Conservation (phyloP, 2,329 filamentous ascomycete species). For the Pestalotiopsis sp. region DNA sequence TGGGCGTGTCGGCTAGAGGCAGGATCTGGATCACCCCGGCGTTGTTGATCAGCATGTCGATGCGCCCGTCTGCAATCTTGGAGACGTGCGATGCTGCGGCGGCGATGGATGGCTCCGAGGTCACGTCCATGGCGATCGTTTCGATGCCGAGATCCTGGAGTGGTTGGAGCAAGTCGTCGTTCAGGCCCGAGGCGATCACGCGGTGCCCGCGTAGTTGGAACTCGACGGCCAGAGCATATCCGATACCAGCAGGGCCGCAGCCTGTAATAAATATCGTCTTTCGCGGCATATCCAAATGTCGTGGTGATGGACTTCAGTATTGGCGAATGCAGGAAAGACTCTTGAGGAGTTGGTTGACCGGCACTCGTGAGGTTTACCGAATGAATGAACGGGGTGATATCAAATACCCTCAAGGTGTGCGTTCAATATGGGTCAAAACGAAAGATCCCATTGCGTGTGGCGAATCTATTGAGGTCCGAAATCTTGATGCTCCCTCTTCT, state of each 20-base stretch:
- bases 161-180: slow-evolving; percentile 20
- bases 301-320: background rate
- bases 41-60: slow-evolving; percentile 18
- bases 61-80: background rate
- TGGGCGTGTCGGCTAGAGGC: slow-evolving; percentile 12
- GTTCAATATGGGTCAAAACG: too few species aligned
- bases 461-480: too few species aligned
- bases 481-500: too few species aligned
- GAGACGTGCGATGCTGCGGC: background rate
- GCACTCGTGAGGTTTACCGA: too few species aligned
- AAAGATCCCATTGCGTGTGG: too few species aligned
- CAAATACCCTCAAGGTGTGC: too few species aligned
- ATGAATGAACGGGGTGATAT: too few species aligned
- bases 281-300: background rate
- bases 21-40: slow-evolving; percentile 13
- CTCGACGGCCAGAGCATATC: slow-evolving; percentile 16
- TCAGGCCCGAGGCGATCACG: slow-evolving; percentile 32
- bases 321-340: too few species aligned
- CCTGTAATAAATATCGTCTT: slow-evolving; percentile 13
- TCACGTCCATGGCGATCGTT: slow-evolving; percentile 13
- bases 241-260: slow-evolving; percentile 8
- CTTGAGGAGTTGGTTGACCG: too few species aligned
- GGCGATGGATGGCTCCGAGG: slow-evolving; percentile 7
- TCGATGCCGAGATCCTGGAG: slow-evolving; percentile 16
- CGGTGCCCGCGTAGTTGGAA: slow-evolving; percentile 32